phyloP scores from a whole-genome alignment of 2,329 filamentous ascomycete genomes.

The Curvularia lunata region DNA sequence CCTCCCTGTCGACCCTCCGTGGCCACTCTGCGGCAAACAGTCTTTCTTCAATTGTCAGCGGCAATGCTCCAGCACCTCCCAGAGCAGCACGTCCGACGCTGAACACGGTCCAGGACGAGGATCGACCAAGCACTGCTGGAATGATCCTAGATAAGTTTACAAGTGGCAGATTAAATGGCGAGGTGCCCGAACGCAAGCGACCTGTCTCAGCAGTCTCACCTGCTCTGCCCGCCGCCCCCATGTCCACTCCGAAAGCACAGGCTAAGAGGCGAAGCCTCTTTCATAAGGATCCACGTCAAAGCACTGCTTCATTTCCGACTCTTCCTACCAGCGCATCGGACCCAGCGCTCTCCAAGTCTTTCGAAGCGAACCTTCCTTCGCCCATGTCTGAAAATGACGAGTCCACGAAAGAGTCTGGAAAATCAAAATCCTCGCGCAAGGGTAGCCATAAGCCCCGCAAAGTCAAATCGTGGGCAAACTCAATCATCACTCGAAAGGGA shows the following conservation, averaged over 20 bases:
- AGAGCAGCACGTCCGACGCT: slow-evolving; percentile 50
- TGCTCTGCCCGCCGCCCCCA: slow-evolving; percentile 15
- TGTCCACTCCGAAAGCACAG: slow-evolving; percentile 19
- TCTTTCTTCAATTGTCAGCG: slow-evolving; percentile 76
- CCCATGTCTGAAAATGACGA: slow-evolving; percentile 36
- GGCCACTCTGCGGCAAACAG: slow-evolving; percentile 79
- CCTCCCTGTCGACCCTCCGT: slow-evolving; percentile 71
- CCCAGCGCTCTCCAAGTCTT: slow-evolving; percentile 38
- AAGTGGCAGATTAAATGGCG: slow-evolving; percentile 33
- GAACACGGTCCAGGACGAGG: slow-evolving; percentile 52
- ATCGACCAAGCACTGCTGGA: slow-evolving; percentile 71
- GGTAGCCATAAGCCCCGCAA: slow-evolving; percentile 64
- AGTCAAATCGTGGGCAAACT: slow-evolving; percentile 75
- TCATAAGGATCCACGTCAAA: slow-evolving; percentile 59
- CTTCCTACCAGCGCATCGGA: slow-evolving; percentile 45
- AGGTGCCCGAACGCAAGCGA: slow-evolving; percentile 39
- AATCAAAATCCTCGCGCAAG: slow-evolving; percentile 60
- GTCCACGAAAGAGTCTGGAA: slow-evolving; percentile 52
- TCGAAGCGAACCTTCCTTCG: slow-evolving; percentile 36
- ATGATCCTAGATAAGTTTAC: slow-evolving; percentile 65
- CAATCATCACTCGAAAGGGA: slow-evolving; percentile 68
- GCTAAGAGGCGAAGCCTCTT: slow-evolving; percentile 49
- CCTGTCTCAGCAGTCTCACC: slow-evolving; percentile 48
- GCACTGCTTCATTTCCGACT: slow-evolving; percentile 44
- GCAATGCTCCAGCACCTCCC: slow-evolving; percentile 56